Conservation (phyloP, 306 rosid species). For the Cercis canadensis region DNA sequence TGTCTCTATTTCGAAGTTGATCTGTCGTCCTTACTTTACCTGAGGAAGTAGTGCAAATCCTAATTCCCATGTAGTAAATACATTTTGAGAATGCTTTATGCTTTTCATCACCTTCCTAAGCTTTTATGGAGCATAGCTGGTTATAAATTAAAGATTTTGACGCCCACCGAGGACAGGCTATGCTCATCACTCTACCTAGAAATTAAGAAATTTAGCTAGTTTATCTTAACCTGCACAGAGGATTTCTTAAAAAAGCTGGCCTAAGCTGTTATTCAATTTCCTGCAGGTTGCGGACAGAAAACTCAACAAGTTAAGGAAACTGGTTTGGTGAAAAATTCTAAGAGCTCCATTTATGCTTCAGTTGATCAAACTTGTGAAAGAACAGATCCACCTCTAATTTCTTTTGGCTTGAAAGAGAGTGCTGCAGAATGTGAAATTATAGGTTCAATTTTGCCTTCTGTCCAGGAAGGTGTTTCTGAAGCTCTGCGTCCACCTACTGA, state of each 20-base stretch:
- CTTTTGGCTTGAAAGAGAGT: constrained; percentile 53
- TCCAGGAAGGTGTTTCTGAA: constrained; percentile 51
- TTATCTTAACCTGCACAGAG: constrained; percentile 6
- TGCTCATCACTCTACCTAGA: not conserved
- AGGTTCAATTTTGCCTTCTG: constrained; percentile 52
- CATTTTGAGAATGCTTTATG: constrained; percentile 9
- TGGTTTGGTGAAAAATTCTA: constrained; percentile 40
- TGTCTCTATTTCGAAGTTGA: constrained; percentile 15
- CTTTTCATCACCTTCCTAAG: constrained; percentile 3
- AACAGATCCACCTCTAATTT: constrained; percentile 45
- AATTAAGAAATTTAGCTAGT: not conserved
- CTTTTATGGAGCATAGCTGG: not conserved
- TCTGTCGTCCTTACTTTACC: constrained; percentile 1
- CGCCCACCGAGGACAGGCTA: not conserved
- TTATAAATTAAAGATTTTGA: constrained; percentile 17
- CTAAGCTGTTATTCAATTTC: constrained; percentile 37
- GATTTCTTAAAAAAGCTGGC: constrained; percentile 26
- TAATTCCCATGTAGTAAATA: not conserved
- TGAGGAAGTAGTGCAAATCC: constrained; percentile 1
- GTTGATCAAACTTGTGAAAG: constrained; percentile 55
- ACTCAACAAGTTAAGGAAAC: constrained; percentile 52
- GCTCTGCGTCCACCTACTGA: constrained; percentile 41
- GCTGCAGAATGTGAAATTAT: constrained; percentile 49
- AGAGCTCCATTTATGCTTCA: constrained; percentile 39
- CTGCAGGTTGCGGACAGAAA: constrained; percentile 56